Evolutionary conservation across 2,329 filamentous ascomycete genomes (phyloP), one percentile per base, ranked within the genome.

Genomic region (Colletotrichum navitas): DNA sequence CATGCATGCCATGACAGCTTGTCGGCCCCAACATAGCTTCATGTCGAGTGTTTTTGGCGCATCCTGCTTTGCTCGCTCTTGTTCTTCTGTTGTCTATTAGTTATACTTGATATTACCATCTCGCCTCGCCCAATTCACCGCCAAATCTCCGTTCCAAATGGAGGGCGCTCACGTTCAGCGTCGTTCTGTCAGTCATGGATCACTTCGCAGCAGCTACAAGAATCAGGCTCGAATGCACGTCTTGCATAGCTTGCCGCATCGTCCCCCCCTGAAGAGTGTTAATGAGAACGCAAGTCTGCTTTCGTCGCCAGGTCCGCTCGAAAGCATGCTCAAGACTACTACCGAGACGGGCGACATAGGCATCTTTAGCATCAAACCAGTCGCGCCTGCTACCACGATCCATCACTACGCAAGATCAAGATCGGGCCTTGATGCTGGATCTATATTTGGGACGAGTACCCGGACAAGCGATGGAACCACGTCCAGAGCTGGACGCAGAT

Each of bases 311-410:
- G 87, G 85, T 6, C 87, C 87, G 2, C 80, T 91, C n/a, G 86
- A 90, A 74, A 87, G 88, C 77, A 91, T 91, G 89, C 82, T 91
- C 70, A 91, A 88, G 80, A 91, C 87, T 4, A 90, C 88, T 1
- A 91, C 89, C 0, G 90, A 91, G 76, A 90, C 89, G 11, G 89
- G 89, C n/a, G 88, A 91, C 74, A 89, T 90, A 74, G 89, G 88
- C 5, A 80, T 87, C 61, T 91, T 90, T 77, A 89, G 87, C 63
- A 88, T 89, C 74, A 84, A 82, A 58, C 81, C 85, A 10, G 67
- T 81, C 21, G 78, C 77, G 12, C 80, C 81, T 16, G 79, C 79
- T 7, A 78, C 78, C 14, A 76, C 78, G 10, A 78, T 78, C 61
- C 77, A 78, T 47, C 76, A 77, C 8, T 73, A 74, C 16, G 74